Percentiles rank a stretch among this genome's conserved stretches.
Evolutionary conservation across 2,329 filamentous ascomycete species (phyloP).

Genomic region (Alternaria incomplexa): DNA sequence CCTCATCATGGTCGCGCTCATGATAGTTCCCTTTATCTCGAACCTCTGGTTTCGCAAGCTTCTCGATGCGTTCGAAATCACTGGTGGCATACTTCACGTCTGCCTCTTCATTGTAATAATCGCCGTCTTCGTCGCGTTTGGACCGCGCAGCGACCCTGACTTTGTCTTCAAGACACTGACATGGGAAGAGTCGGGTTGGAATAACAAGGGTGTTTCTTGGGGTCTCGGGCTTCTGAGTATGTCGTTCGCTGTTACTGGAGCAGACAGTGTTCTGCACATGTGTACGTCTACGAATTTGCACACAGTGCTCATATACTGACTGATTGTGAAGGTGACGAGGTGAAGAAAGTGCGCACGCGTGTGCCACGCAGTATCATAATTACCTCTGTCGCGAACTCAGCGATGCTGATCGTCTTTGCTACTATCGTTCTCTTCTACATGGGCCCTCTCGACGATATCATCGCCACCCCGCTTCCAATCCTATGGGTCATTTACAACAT

Average conservation of each 20-base stretch:
- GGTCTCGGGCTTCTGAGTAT: slow-evolving; percentile 47
- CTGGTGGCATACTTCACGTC: slow-evolving; percentile 55
- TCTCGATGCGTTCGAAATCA: slow-evolving; percentile 55
- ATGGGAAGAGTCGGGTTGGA: slow-evolving; percentile 51
- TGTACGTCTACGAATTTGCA: slow-evolving; percentile 17
- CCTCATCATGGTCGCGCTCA: slow-evolving; percentile 54
- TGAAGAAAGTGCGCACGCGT: slow-evolving; percentile 48
- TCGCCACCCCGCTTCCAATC: slow-evolving; percentile 25
- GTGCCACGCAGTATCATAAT: slow-evolving; percentile 50
- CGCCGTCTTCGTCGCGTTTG: slow-evolving; percentile 52
- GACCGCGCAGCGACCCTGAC: slow-evolving; percentile 45
- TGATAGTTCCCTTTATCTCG: slow-evolving; percentile 46
- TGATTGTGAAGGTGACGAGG: slow-evolving; percentile 37
- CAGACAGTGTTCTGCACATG: slow-evolving; percentile 56
- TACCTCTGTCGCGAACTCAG: slow-evolving; percentile 51
- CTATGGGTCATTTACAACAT: slow-evolving; percentile 52
- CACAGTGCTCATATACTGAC: background rate
- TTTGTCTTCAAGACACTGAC: slow-evolving; percentile 55
- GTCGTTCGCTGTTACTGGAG: slow-evolving; percentile 49
- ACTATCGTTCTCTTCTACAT: slow-evolving; percentile 55
- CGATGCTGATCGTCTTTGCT: slow-evolving; percentile 52
- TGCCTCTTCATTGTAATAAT: slow-evolving; percentile 58
- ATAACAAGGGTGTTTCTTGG: slow-evolving; percentile 50
- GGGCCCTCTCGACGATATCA: slow-evolving; percentile 42
- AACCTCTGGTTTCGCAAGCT: slow-evolving; percentile 55